These are phyloP conservation scores for Fusarium sp. DNA, from an alignment of 2,329 filamentous ascomycete genomes.

Conservation along the genomic window DNA sequence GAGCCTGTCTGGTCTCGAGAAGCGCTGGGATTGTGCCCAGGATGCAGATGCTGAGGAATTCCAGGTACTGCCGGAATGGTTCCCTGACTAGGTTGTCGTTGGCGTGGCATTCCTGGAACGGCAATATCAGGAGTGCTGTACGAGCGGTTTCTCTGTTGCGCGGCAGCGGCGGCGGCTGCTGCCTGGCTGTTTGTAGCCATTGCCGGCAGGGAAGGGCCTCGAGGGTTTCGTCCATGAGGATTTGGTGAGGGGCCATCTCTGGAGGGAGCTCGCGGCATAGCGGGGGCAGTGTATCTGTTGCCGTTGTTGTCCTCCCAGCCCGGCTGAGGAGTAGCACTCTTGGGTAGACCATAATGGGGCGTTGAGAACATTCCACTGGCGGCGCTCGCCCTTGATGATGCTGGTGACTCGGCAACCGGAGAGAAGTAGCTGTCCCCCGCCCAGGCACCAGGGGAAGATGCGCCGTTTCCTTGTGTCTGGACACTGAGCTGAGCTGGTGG, in stretches of 20 bases:
- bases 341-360: constrained; percentile 76
- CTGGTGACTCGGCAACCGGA: constrained; percentile 82
- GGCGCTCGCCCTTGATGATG: constrained; percentile 79
- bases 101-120: constrained; percentile 70
- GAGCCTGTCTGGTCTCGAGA: constrained; percentile 87
- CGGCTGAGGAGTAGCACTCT: constrained; percentile 74
- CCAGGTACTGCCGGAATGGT: constrained; percentile 79
- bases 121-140: constrained; percentile 97
- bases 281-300: constrained; percentile 89
- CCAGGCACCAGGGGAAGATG: constrained; percentile 71
- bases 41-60: constrained; percentile 77
- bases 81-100: constrained; percentile 66
- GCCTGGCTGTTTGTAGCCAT: constrained; percentile 71
- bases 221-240: constrained; percentile 73
- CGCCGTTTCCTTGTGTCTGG: constrained; percentile 66
- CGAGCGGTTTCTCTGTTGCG: constrained; percentile 83
- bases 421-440: constrained; percentile 93
- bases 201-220: constrained; percentile 83
- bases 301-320: constrained; percentile 80
- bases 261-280: constrained; percentile 83
- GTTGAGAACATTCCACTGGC: constrained; percentile 77
- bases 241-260: constrained; percentile 78
- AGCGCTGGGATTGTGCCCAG: constrained; percentile 71
- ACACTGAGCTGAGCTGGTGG: constrained; percentile 73
- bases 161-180: constrained; percentile 60